Evolutionary conservation across 2,329 filamentous ascomycete genomes (phyloP).

Genomic region (Dactylellina sp.): DNA sequence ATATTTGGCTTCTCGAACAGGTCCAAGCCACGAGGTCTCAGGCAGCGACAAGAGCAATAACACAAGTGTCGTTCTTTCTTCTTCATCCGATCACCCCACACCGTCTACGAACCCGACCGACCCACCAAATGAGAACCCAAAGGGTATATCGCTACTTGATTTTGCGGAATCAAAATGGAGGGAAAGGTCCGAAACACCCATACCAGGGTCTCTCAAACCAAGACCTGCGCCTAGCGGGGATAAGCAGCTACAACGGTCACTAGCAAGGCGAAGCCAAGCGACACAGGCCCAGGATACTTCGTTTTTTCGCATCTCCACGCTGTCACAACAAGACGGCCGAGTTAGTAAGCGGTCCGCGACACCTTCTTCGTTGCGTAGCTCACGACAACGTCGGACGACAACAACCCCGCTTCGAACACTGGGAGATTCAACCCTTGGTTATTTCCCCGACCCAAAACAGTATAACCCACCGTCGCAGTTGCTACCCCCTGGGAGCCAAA

Average conservation of each 20-base stretch:
- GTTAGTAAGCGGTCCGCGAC: conserved; percentile 43
- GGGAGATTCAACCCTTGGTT: background rate
- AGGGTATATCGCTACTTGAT: conserved; percentile 33
- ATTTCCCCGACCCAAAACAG: conserved; percentile 26
- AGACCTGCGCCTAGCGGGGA: conserved; percentile 1
- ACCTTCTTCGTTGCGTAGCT: conserved; percentile 40
- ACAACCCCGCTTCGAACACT: conserved; percentile 15
- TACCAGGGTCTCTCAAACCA: background rate
- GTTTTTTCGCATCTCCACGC: background rate
- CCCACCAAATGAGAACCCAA: background rate
- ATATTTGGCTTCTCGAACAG: background rate
- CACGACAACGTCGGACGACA: conserved; percentile 20
- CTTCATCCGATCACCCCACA: conserved; percentile 21
- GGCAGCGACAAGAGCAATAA: conserved; percentile 17
- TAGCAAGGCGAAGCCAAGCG: conserved; percentile 28
- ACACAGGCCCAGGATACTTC: conserved; percentile 6
- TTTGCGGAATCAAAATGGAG: conserved; percentile 48
- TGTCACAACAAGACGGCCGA: conserved; percentile 6
- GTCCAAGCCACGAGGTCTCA: background rate
- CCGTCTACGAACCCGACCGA: conserved; percentile 16
- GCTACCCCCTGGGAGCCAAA: background rate
- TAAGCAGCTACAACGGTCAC: conserved; percentile 26
- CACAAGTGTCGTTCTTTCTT: background rate
- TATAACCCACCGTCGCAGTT: conserved; percentile 39
- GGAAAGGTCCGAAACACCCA: conserved; percentile 26